phyloP scores from a whole-genome alignment of 345 rosid species.

The Euclidium syriacum region DNA sequence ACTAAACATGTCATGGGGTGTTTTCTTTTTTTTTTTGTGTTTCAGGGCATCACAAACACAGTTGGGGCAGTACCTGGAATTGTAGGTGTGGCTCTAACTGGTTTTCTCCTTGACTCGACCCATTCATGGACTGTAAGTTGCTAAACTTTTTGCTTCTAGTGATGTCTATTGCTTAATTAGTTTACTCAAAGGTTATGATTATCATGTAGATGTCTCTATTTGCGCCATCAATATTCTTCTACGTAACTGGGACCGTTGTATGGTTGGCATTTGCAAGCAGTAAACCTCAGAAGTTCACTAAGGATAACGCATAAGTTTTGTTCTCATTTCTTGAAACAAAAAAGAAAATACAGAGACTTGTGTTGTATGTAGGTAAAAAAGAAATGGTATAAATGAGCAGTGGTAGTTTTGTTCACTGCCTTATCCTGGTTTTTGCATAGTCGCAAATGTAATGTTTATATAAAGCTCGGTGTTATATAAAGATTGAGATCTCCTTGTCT shows the following conservation, averaged over 20 bases:
- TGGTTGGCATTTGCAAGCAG: slow-evolving; percentile 91
- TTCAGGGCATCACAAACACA: slow-evolving; percentile 87
- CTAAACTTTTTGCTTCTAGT: background rate
- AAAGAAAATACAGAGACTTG: background rate
- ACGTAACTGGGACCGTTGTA: slow-evolving; percentile 78
- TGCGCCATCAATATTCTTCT: slow-evolving; percentile 88
- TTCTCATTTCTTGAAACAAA: background rate
- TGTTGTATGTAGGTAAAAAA: slow-evolving; percentile 23
- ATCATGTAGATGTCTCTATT: slow-evolving; percentile 62
- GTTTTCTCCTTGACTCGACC: slow-evolving; percentile 85
- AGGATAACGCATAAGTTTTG: slow-evolving; percentile 30
- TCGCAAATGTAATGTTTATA: slow-evolving; percentile 1
- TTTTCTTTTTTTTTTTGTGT: no score
- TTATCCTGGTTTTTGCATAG: slow-evolving; percentile 13
- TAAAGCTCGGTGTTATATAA: background rate
- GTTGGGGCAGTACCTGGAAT: slow-evolving; percentile 93
- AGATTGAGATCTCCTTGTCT: no score
- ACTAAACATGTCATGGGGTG: background rate
- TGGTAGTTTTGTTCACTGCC: slow-evolving; percentile 25
- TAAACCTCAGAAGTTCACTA: slow-evolving; percentile 68
- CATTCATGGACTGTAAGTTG: slow-evolving; percentile 95
- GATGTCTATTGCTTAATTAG: background rate
- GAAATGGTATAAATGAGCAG: slow-evolving; percentile 3
- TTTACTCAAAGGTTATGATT: background rate
- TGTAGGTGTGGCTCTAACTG: slow-evolving; percentile 86